Base-by-base conservation (phyloP, 371 early-diverging fungal genomes). In the Lichtheimia corymbifera region DNA sequence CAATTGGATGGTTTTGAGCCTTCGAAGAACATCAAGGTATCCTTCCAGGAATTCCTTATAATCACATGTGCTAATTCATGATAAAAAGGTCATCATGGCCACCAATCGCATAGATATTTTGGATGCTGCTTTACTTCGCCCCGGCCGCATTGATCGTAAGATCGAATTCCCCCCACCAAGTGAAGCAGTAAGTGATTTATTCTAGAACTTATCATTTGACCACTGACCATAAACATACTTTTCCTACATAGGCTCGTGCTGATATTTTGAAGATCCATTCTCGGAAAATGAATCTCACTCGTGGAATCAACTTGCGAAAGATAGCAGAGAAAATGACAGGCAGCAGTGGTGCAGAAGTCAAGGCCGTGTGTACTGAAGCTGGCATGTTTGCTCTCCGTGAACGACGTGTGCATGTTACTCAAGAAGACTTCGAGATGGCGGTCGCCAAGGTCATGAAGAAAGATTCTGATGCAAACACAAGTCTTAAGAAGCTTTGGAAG, bases 331-430 rank as follows among this genome's bases (percentile, higher is more conserved):
- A 99, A 68, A 99, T 99, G 82, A 96, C 97, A 45, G 99, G 99
- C 68, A 93, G 97, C 62, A 99, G 99, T 17, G 97, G 85, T 81
- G 82, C 82, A 20, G 82, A 81, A 55, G 78, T 79, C 35, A 77
- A 89, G 83, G 97, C 95, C 62, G 99, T 99, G 17, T 99, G 99
- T 81, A 99, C 99, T 28, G 99, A 99, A 80, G 99, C 99, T 3
- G 99, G 99, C 68, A 99, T 99, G 99, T 99, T 96, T 77, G 99
- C 99, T n/a, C 81, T 99, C 54, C 88, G 99, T 60, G 99, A 99
- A 78, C 92, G 99, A 53, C 87, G 97, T 64, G 98, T 99, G 60
- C 99, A 99, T 67, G 99, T 99, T 25, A 99, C 97, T 12, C 99
- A 99, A 71, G 99, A 99, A 79, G 99, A 99, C 81, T 99, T 99